Conservation (phyloP, 345 rosid genomes). For the Brassica carinata region DNA sequence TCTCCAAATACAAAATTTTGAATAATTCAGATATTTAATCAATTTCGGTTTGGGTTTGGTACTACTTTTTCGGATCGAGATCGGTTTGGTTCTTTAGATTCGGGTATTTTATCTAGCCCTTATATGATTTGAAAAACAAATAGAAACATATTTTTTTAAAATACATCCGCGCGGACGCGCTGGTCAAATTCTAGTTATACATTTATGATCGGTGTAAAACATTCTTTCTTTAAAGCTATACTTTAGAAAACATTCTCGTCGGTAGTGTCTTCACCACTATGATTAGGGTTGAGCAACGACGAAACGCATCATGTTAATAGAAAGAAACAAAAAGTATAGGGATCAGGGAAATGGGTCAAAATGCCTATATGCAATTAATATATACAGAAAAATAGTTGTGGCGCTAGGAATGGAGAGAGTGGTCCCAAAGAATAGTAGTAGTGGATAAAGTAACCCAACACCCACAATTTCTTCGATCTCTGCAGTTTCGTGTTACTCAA, state of each 20-base stretch:
- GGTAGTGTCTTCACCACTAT: slow-evolving; percentile 2
- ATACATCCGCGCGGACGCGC: too few species aligned
- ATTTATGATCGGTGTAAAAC: not conserved
- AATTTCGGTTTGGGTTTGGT: too few species aligned
- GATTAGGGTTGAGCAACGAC: not conserved
- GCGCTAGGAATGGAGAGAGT: slow-evolving; percentile 22
- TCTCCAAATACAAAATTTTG: too few species aligned
- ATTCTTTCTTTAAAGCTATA: not conserved
- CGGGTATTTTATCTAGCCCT: too few species aligned
- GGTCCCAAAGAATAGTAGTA: slow-evolving; percentile 53
- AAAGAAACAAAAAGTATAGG: slow-evolving; percentile 3
- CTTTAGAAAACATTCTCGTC: slow-evolving; percentile 2
- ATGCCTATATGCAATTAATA: not conserved
- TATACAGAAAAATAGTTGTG: slow-evolving; percentile 2
- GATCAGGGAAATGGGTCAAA: slow-evolving; percentile 8
- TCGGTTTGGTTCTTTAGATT: too few species aligned
- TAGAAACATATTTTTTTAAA: too few species aligned
- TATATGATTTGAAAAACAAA: too few species aligned
- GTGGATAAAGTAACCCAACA: slow-evolving; percentile 43
- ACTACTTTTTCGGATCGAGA: too few species aligned
- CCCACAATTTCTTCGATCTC: slow-evolving; percentile 40
- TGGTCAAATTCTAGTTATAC: too few species aligned
- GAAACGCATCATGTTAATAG: not conserved
- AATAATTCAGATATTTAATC: too few species aligned
- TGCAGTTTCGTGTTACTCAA: slow-evolving; percentile 43